These are phyloP conservation scores for Striga asiatica DNA, from an alignment of 257 asterid species.

Conservation along the genomic window DNA sequence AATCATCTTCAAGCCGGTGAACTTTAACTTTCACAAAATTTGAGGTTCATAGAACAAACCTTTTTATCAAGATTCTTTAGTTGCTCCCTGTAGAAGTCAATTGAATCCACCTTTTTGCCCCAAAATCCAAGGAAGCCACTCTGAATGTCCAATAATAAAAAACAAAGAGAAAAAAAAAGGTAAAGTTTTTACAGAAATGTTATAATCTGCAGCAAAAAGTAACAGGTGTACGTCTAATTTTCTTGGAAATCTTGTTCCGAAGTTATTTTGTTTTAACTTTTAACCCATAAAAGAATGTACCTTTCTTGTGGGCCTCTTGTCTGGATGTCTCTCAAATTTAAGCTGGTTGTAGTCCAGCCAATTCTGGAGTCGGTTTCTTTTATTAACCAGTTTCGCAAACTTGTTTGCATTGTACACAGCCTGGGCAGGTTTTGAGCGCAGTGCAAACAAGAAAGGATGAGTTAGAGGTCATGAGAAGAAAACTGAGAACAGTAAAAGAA, in stretches of 20 bases:
- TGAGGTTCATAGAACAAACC: constrained; percentile 26
- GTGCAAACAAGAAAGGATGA: constrained; percentile 3
- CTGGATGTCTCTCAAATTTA: constrained; percentile 79
- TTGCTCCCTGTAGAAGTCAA: constrained; percentile 61
- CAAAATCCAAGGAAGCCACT: constrained; percentile 79
- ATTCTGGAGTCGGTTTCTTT: constrained; percentile 70
- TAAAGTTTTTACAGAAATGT: background rate
- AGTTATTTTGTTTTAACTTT: background rate
- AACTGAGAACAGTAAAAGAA: background rate
- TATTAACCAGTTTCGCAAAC: constrained; percentile 59
- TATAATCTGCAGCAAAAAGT: background rate
- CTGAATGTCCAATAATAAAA: too few relatives aligned
- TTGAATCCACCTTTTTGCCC: constrained; percentile 70
- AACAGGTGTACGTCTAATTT: background rate
- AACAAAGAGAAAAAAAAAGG: constrained; percentile 5
- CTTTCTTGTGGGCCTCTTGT: constrained; percentile 72
- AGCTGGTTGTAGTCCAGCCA: constrained; percentile 93
- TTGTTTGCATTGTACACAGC: constrained; percentile 84
- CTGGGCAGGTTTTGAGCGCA: constrained; percentile 22
- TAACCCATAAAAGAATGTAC: constrained; percentile 23
- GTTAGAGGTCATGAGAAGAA: too few relatives aligned
- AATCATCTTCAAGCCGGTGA: background rate
- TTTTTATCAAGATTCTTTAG: constrained; percentile 52
- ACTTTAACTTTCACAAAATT: constrained; percentile 4
- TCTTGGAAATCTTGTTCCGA: background rate